Base-by-base conservation (phyloP, 371 early-diverging fungal species). In the Mortierella sp. region DNA sequence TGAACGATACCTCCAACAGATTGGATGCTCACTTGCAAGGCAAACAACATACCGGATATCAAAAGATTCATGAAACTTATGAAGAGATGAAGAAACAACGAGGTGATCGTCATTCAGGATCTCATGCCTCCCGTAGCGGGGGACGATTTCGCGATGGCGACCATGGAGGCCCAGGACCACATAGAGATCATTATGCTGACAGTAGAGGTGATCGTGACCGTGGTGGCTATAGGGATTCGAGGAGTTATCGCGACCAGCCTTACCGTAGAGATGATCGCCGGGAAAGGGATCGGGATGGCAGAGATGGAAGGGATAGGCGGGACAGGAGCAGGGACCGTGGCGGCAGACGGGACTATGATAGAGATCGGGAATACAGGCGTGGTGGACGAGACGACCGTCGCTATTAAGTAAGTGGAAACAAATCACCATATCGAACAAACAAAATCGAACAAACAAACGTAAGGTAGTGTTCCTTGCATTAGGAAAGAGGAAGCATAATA, bases 1-100 rank as follows among this genome's bases (percentile, higher is more conserved):
- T 93, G 60, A 91, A 94, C 76, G 95, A 95, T 66, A 91, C 93
- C 40, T 87, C 93, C 34, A 91, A 93, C 75, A 86, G 96, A 34
- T 83, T 95, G 75, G 96, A 95, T 66, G 95, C 96, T 29, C 96
- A 96, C 81, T 86, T 93, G 62, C 88, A 90, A 66, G 96, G 96
- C 66, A 95, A 95, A 83, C 96, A 96, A 81, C 96, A 96, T 82
- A 92, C 90, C 59, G 96, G 96, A 1, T 96, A 92, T 83, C 83
- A 90, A 19, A 92, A 89, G 74, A 93, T 96, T 43, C 89, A 95
- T 63, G 91, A 93, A 59, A 90, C 96, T 8, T 86, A 94, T 61
- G 93, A 93, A 55, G 90, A 92, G 68, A 87, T 87, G 85, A 93
- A 91, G 71, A 79, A 79, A 61, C 74, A 70, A 53, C 66, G 74